phyloP scores from a whole-genome alignment of 768 basidiomycete genomes.

The Russula vinacea region DNA sequence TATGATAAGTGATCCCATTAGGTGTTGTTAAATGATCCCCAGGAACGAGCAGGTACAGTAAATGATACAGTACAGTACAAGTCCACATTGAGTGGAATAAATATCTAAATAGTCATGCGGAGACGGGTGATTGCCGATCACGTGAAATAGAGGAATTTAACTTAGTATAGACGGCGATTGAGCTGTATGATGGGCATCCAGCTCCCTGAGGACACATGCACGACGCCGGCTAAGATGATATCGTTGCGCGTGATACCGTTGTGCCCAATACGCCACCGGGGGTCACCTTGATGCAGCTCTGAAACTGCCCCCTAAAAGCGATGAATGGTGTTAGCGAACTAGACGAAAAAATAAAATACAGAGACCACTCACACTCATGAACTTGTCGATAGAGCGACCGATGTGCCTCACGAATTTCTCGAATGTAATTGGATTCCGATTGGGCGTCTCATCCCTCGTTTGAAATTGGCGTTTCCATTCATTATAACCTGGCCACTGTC shows the following conservation, averaged over 20 bases:
- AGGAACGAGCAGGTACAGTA: slow-evolving; percentile 7
- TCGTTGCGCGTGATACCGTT: slow-evolving; percentile 25
- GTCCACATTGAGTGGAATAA: neutral
- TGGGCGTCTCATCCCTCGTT: slow-evolving; percentile 27
- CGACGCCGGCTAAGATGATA: slow-evolving; percentile 24
- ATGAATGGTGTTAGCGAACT: neutral
- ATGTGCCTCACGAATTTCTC: slow-evolving; percentile 28
- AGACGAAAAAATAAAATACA: neutral
- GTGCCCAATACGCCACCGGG: slow-evolving; percentile 27
- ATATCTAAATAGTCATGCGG: slow-evolving; percentile 4
- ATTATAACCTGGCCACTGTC: slow-evolving; percentile 28
- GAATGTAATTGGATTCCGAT: slow-evolving; percentile 27
- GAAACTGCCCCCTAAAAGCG: slow-evolving; percentile 16
- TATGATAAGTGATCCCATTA: slow-evolving; percentile 5
- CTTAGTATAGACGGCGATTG: slow-evolving; percentile 24
- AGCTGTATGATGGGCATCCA: slow-evolving; percentile 32
- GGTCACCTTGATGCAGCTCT: slow-evolving; percentile 20
- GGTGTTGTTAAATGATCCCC: neutral
- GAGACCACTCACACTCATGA: slow-evolving; percentile 20
- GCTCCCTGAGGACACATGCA: slow-evolving; percentile 30
- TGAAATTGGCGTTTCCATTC: slow-evolving; percentile 31
- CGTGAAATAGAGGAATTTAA: neutral
- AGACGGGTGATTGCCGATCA: slow-evolving; percentile 5
- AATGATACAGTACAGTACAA: neutral
- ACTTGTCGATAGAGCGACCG: slow-evolving; percentile 28